Conservation (phyloP, 2,329 filamentous ascomycete genomes). For the Orbilia ellipsospora region DNA sequence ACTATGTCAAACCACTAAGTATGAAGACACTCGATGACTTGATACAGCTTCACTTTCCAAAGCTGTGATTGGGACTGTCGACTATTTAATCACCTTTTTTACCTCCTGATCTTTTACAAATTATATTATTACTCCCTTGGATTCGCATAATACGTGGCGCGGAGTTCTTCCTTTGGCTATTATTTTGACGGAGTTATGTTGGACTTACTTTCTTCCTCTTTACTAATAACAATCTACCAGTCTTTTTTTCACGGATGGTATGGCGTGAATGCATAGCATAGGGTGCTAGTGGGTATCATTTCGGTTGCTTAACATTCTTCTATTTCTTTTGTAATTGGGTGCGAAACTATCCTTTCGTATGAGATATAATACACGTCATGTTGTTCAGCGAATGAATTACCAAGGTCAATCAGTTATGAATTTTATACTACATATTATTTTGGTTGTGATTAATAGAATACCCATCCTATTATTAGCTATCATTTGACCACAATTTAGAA, state of each 20-base stretch:
- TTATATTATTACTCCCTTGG: too few relatives aligned
- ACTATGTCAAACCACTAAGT: conserved; percentile 52
- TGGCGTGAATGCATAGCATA: not conserved
- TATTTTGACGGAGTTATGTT: not conserved
- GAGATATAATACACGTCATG: too few relatives aligned
- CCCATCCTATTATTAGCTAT: too few relatives aligned
- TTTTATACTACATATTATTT: too few relatives aligned
- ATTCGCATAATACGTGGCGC: not conserved
- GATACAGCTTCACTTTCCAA: conserved; percentile 46
- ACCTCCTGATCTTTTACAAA: too few relatives aligned
- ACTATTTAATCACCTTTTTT: too few relatives aligned
- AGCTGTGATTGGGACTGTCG: not conserved
- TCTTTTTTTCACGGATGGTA: not conserved
- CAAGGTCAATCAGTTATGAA: too few relatives aligned
- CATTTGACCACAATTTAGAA: too few relatives aligned
- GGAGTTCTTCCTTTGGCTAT: not conserved
- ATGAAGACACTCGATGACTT: conserved; percentile 51
- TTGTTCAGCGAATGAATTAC: too few relatives aligned
- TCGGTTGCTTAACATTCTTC: not conserved
- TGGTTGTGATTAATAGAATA: too few relatives aligned
- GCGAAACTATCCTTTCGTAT: not conserved
- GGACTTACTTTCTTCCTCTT: too few relatives aligned
- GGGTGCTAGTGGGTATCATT: not conserved
- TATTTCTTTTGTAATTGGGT: not conserved
- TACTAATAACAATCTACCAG: not conserved